These are phyloP conservation scores for Syzygium syzygioides DNA, from an alignment of 441 rosid genomes.

Conservation along the genomic window DNA sequence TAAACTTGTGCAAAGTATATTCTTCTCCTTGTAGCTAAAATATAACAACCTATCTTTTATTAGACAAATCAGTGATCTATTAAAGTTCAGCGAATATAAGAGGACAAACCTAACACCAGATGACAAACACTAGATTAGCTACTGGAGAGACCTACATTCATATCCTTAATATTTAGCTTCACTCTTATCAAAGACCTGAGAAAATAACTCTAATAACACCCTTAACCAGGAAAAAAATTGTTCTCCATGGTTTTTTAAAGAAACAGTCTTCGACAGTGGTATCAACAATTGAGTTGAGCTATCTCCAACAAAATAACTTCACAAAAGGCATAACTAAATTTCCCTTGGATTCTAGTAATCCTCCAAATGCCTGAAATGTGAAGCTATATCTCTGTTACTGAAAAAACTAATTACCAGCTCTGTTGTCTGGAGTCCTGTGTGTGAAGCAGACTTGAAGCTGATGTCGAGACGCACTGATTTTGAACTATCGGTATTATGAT, in stretches of 20 bases:
- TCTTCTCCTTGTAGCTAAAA: not conserved
- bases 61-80: not conserved
- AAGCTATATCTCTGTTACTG: not conserved
- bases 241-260: not conserved
- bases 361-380: not conserved
- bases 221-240: not conserved
- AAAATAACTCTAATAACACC: not conserved
- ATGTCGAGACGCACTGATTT: slow-evolving; percentile 87
- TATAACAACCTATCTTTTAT: not conserved
- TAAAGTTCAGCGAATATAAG: not conserved
- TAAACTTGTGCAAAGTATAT: not conserved
- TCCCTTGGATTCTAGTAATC: not conserved
- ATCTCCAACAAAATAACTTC: not conserved
- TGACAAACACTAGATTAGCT: not conserved
- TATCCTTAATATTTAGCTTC: not conserved
- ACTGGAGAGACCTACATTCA: not conserved
- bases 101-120: not conserved
- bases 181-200: not conserved
- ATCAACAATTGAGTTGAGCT: not conserved
- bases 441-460: slow-evolving; percentile 92
- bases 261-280: not conserved
- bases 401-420: slow-evolving; percentile 50
- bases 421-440: slow-evolving; percentile 95
- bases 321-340: not conserved
- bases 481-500: slow-evolving; percentile 35